phyloP scores from a whole-genome alignment of 2,329 filamentous ascomycete species.

The Calonectria multiphialidica region DNA sequence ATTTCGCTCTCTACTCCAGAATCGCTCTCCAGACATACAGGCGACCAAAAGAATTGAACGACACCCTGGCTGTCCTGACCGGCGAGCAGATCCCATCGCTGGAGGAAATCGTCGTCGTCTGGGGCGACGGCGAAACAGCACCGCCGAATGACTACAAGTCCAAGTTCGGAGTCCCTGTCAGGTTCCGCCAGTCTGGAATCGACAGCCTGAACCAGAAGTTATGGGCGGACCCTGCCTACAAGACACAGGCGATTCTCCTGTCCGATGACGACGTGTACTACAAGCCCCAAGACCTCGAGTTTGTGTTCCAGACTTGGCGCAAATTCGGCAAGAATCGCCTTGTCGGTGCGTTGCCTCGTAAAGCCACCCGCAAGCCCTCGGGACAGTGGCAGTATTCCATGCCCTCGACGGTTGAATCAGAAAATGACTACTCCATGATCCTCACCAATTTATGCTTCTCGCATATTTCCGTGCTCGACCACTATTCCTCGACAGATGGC shows the following conservation, averaged over 20 bases:
- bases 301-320: conserved; percentile 55
- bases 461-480: conserved; percentile 54
- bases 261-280: conserved; percentile 57
- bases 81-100: conserved; percentile 49
- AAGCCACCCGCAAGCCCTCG: conserved; percentile 39
- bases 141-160: conserved; percentile 46
- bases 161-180: conserved; percentile 47
- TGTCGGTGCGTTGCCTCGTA: conserved; percentile 51
- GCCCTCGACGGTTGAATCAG: conserved; percentile 39
- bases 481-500: conserved; percentile 51
- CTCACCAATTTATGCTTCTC: conserved; percentile 53
- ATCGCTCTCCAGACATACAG: conserved; percentile 52
- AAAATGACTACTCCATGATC: conserved; percentile 51
- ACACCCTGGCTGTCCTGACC: conserved; percentile 45
- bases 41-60: conserved; percentile 49
- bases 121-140: conserved; percentile 49
- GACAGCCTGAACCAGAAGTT: conserved; percentile 55
- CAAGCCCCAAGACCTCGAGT: conserved; percentile 52
- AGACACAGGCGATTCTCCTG: conserved; percentile 54
- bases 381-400: conserved; percentile 48
- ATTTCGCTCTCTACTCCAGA: conserved; percentile 30
- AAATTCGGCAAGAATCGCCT: conserved; percentile 50
- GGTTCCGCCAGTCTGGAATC: conserved; percentile 47
- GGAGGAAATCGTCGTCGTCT: conserved; percentile 51
- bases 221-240: conserved; percentile 49